A percentile compares a stretch with the other conserved stretches of the same genome.
phyloP scores from a whole-genome alignment of 2,329 filamentous ascomycete genomes.

The Ascochyta viciae-villosae region DNA sequence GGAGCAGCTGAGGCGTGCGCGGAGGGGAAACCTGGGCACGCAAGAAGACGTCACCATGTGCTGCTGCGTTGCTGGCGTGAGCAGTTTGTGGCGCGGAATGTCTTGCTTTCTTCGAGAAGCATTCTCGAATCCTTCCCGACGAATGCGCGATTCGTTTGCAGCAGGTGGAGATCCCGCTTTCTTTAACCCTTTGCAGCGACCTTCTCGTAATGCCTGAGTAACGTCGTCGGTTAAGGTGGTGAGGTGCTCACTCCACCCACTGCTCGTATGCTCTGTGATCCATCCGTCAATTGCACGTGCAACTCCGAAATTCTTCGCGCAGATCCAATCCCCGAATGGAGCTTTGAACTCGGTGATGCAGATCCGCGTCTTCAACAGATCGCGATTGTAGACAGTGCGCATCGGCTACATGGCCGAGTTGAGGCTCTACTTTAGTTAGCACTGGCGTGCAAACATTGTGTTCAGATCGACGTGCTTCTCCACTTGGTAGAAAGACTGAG shows the following conservation, averaged over 20 bases:
- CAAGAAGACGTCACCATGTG: constrained; percentile 5
- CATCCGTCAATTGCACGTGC: not conserved
- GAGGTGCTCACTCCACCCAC: not conserved
- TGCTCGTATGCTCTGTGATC: not conserved
- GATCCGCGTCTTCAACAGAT: not conserved
- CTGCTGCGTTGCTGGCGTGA: not conserved
- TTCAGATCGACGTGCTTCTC: not conserved
- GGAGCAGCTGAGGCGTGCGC: not conserved
- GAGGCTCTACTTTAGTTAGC: constrained; percentile 9
- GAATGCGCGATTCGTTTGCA: not conserved
- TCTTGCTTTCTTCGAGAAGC: not conserved
- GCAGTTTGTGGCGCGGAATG: not conserved
- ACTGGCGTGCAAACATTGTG: not conserved
- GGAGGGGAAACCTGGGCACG: not conserved
- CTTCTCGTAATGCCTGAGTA: not conserved
- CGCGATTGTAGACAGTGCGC: constrained; percentile 2
- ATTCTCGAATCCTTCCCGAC: not conserved
- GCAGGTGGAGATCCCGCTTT: not conserved
- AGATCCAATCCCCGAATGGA: too few relatives aligned
- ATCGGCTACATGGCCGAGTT: constrained; percentile 3
- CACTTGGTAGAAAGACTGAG: not conserved
- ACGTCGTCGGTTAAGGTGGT: not conserved
- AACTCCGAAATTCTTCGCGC: not conserved
- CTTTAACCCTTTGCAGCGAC: not conserved
- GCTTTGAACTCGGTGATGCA: too few relatives aligned